These are phyloP conservation scores for Polytrichum formosum DNA, from an alignment of 225 moss, liverwort and hornwort genomes.

Conservation along the genomic window DNA sequence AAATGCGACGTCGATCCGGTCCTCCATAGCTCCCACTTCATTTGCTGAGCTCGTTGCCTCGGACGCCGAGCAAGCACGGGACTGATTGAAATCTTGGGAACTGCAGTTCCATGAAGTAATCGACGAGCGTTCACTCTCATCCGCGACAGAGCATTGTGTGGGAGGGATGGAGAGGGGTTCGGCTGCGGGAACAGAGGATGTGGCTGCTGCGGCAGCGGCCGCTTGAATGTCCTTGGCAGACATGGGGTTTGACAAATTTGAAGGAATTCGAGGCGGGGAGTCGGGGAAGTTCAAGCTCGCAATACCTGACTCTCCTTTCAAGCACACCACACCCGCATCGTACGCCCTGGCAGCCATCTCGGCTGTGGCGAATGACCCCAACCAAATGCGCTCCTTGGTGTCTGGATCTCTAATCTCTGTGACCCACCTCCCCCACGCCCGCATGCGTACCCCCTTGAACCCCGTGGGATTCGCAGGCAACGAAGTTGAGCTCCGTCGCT, in stretches of 20 bases:
- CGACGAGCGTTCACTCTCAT: no score
- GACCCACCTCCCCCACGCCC: slow-evolving; percentile 14
- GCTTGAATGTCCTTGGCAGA: slow-evolving; percentile 9
- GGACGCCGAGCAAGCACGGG: neutral
- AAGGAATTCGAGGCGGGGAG: slow-evolving; percentile 11
- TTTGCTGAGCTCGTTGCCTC: neutral
- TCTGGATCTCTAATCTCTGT: slow-evolving; percentile 6
- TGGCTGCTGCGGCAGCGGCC: slow-evolving; percentile 10
- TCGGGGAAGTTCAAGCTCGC: neutral
- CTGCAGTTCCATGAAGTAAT: neutral
- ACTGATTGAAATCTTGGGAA: neutral
- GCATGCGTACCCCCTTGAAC: slow-evolving; percentile 4
- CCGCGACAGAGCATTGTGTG: no score
- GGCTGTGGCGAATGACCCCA: neutral
- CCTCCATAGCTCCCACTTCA: neutral
- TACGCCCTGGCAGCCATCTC: no score
- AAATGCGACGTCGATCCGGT: slow-evolving; percentile 1
- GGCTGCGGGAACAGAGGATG: neutral
- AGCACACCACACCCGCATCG: no score
- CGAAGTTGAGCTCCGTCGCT: no score
- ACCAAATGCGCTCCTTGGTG: slow-evolving; percentile 4
- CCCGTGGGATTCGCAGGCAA: no score
- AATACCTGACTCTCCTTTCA: no score
- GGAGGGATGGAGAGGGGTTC: neutral
- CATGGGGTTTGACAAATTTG: neutral